Percentiles rank a stretch among this genome's conserved stretches.
Evolutionary conservation across 441 rosid species (phyloP).

Genomic region (Mallotus repandus): DNA sequence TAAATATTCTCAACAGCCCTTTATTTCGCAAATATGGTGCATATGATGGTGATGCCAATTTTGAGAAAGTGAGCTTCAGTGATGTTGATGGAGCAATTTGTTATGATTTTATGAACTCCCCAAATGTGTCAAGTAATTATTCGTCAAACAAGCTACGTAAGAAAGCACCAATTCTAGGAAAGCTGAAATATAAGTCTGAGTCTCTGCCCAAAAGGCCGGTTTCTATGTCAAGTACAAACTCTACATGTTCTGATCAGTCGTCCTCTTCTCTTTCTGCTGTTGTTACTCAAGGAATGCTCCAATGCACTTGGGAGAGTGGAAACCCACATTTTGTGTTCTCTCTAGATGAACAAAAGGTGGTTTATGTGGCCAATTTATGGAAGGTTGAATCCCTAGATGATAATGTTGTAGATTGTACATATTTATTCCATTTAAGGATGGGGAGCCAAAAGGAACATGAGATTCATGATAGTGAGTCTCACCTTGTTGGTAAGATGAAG

Average conservation of each 20-base stretch:
- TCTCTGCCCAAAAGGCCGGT: conserved; percentile 28
- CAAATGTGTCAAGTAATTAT: conserved; percentile 32
- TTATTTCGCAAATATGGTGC: conserved; percentile 40
- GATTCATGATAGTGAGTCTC: conserved; percentile 32
- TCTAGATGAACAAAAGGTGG: conserved; percentile 62
- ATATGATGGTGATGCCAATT: conserved; percentile 35
- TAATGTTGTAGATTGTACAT: conserved; percentile 41
- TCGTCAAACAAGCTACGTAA: conserved; percentile 33
- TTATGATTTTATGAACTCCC: conserved; percentile 36
- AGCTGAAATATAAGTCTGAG: conserved; percentile 25
- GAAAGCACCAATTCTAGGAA: conserved; percentile 22
- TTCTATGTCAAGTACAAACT: conserved; percentile 51
- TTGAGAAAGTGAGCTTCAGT: conserved; percentile 24
- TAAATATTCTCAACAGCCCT: conserved; percentile 57
- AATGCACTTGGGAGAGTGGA: conserved; percentile 57
- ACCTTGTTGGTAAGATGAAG: conserved; percentile 62
- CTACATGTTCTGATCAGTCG: conserved; percentile 54
- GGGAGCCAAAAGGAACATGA: conserved; percentile 38
- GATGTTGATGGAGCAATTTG: conserved; percentile 37
- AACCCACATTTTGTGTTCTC: conserved; percentile 73
- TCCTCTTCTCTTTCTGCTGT: conserved; percentile 44
- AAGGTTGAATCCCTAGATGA: conserved; percentile 30
- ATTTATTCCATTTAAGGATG: conserved; percentile 49
- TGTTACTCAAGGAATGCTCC: conserved; percentile 67
- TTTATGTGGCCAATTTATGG: conserved; percentile 49